phyloP scores from a whole-genome alignment of 768 basidiomycete genomes.

The Favolaschia claudopus region DNA sequence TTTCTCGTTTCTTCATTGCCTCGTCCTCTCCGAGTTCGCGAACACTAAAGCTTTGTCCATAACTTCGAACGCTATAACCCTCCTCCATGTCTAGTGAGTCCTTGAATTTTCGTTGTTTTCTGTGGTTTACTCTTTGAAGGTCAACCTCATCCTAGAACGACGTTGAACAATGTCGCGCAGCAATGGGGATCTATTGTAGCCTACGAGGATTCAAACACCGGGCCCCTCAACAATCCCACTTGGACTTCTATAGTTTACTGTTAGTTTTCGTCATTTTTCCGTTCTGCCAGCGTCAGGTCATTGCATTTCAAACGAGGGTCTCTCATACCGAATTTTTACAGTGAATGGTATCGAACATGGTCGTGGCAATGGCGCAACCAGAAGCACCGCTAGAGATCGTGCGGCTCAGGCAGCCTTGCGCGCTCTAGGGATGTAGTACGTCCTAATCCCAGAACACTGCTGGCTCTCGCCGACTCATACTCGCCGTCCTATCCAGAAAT shows the following conservation, averaged over 20 bases:
- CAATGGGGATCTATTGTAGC: neutral
- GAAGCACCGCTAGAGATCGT: constrained; percentile 31
- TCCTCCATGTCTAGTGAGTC: neutral
- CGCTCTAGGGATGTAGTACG: neutral
- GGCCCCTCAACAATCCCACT: constrained; percentile 30
- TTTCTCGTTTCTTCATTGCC: neutral
- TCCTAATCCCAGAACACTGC: neutral
- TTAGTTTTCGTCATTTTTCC: constrained; percentile 24
- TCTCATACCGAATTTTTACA: constrained; percentile 7
- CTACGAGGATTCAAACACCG: constrained; percentile 23
- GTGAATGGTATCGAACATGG: constrained; percentile 34
- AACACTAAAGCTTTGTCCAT: no score
- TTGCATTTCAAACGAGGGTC: neutral
- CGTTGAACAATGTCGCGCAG: constrained; percentile 29
- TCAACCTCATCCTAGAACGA: constrained; percentile 18
- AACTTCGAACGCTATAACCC: no score
- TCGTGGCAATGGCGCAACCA: constrained; percentile 23
- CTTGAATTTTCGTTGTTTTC: no score
- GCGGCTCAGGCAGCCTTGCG: constrained; percentile 32
- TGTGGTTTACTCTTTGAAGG: constrained; percentile 1
- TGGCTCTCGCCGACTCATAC: neutral
- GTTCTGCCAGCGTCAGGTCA: no score
- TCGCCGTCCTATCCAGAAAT: no score
- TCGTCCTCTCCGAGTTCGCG: no score
- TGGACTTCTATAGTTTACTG: constrained; percentile 40